Evolutionary conservation across 805 yeast species (phyloP), one percentile per base, ranked within the genome.

Genomic region (Kuraishia borneana): DNA sequence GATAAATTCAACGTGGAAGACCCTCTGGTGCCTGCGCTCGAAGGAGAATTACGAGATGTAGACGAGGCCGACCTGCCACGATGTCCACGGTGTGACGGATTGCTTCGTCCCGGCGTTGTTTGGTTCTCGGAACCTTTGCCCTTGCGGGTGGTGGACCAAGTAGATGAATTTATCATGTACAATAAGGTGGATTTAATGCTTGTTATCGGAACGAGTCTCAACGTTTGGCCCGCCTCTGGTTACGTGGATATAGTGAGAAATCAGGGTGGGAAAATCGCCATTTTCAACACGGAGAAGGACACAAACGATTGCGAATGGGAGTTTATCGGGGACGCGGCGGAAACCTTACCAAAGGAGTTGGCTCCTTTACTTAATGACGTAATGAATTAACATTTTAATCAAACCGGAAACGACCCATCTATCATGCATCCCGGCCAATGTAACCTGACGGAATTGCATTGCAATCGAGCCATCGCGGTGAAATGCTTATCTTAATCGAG

Each of bases 81-180:
- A 26, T 87, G 96, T 51, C 95, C 95, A 0, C 58, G 57, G 8
- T 87, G 96, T 50, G 65, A 63, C 4, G 79, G 77, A 0, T 50
- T 81, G 9, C 56, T 87, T 38, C 62, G 96, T 17, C 96, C 96
- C 0, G 95, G 92, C 0, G 94, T 87, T 3, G 88, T 85, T 5
- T 87, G 95, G 96, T 84, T 81, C 56, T 96, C 96, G n/a, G 96
- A 87, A 54, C 68, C 85, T 12, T 58, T 87, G 30, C 84, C 94
- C 0, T 53, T 83, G 36, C 57, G 57, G 32, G 68, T 65, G 9
- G 68, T 87, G 37, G 77, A 75, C 39, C 58, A 58, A 29, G 84
- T 83, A 4, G 95, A 85, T 55, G 73, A 70, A 30, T 85, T 82
- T 44, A 64, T 84, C 5, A 67, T 72, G 42, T 47, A 60, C 8